phyloP scores from a whole-genome alignment of 371 early-diverging fungal genomes.

The Sporodiniella umbellata region DNA sequence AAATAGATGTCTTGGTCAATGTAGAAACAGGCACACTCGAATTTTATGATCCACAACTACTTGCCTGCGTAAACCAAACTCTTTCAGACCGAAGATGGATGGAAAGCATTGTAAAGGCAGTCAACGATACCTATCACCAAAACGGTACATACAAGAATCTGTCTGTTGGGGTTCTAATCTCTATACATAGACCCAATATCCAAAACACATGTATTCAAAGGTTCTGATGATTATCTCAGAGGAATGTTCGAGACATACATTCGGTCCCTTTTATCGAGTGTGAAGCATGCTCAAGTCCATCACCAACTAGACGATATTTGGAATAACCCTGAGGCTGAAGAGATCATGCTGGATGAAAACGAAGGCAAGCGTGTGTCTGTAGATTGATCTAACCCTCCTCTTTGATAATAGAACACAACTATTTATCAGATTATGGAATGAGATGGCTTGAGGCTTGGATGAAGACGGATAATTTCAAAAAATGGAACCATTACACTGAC shows the following conservation, averaged over 20 bases:
- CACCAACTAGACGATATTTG: slow-evolving; percentile 25
- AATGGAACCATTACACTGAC: slow-evolving; percentile 68
- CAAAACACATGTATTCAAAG: slow-evolving; percentile 60
- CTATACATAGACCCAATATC: slow-evolving; percentile 51
- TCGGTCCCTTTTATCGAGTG: slow-evolving; percentile 63
- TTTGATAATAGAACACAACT: slow-evolving; percentile 57
- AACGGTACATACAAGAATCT: slow-evolving; percentile 39
- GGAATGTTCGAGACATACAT: slow-evolving; percentile 77
- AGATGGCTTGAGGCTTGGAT: slow-evolving; percentile 70
- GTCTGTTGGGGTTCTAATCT: no score
- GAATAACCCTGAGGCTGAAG: slow-evolving; percentile 14
- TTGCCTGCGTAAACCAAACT: slow-evolving; percentile 44
- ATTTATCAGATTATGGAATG: slow-evolving; percentile 62
- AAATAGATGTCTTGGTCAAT: slow-evolving; percentile 76
- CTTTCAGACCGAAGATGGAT: slow-evolving; percentile 64
- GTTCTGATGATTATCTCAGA: slow-evolving; percentile 80
- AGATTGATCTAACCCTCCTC: neutral
- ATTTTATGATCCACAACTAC: slow-evolving; percentile 58
- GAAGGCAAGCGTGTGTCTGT: slow-evolving; percentile 18
- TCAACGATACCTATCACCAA: slow-evolving; percentile 49
- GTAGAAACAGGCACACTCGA: slow-evolving; percentile 78
- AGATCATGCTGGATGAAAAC: slow-evolving; percentile 32
- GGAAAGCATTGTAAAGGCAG: slow-evolving; percentile 58
- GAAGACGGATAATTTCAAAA: slow-evolving; percentile 62
- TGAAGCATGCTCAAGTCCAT: slow-evolving; percentile 58